Conservation (phyloP, 1,284 basidiomycete species). For the Marasmius oreades region DNA sequence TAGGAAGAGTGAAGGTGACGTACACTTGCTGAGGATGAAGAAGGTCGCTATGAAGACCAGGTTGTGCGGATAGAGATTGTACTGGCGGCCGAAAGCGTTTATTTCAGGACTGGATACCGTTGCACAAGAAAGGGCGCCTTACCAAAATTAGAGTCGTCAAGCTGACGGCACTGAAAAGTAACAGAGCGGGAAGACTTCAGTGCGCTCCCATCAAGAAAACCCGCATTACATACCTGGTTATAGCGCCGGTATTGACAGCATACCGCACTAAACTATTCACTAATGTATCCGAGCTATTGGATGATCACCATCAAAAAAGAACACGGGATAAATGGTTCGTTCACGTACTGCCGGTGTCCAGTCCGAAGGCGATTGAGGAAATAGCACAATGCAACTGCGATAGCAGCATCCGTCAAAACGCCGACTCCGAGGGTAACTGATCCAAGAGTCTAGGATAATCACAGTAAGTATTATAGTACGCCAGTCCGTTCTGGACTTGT, state of each 20-base stretch:
- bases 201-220: neutral
- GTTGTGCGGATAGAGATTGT: slow-evolving; percentile 50
- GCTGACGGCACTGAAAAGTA: slow-evolving; percentile 47
- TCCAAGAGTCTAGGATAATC: slow-evolving; percentile 29
- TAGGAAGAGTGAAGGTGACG: slow-evolving; percentile 18
- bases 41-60: slow-evolving; percentile 58
- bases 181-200: slow-evolving; percentile 10
- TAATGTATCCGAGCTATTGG: slow-evolving; percentile 58
- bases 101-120: slow-evolving; percentile 6
- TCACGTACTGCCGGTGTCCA: slow-evolving; percentile 37
- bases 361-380: slow-evolving; percentile 50
- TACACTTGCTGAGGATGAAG: slow-evolving; percentile 64
- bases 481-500: neutral
- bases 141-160: slow-evolving; percentile 55
- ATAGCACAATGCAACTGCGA: slow-evolving; percentile 45
- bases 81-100: slow-evolving; percentile 34
- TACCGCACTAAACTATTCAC: slow-evolving; percentile 46
- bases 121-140: neutral
- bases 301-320: slow-evolving; percentile 5
- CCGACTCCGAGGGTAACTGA: slow-evolving; percentile 40
- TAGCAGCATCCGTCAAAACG: slow-evolving; percentile 44
- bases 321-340: neutral
- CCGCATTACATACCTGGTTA: slow-evolving; percentile 47
- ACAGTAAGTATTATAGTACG: neutral
- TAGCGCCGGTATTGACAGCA: slow-evolving; percentile 55